Percentiles rank a stretch among this genome's conserved stretches.
Evolutionary conservation across 305 asterid species (phyloP).

Genomic region (Fraxinus baroniana): DNA sequence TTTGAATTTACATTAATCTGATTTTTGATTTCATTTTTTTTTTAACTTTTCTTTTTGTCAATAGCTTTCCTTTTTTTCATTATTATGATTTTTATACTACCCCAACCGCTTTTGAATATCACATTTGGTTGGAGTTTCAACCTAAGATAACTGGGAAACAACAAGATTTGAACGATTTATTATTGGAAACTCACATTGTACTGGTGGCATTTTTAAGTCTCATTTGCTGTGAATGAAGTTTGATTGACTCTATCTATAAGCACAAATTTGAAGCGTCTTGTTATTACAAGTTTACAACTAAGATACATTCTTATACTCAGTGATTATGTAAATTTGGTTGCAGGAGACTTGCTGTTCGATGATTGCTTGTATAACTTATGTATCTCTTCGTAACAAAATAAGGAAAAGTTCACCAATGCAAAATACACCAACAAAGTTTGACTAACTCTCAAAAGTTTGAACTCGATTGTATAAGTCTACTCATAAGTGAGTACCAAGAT

Average conservation of each 20-base stretch:
- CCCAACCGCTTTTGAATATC: background rate
- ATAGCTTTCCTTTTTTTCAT: background rate
- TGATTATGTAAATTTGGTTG: background rate
- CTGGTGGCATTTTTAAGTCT: background rate
- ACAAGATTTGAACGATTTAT: background rate
- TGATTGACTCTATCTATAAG: background rate
- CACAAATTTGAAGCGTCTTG: background rate
- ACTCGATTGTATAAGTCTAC: background rate
- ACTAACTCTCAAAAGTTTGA: background rate
- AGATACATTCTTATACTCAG: background rate
- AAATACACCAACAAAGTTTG: background rate
- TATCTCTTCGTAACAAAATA: background rate
- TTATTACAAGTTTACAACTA: background rate
- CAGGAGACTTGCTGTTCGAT: background rate
- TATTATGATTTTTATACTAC: background rate
- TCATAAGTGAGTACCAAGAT: background rate
- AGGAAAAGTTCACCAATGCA: background rate
- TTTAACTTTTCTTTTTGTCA: constrained; percentile 7
- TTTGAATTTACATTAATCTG: background rate
- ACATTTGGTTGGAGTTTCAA: background rate
- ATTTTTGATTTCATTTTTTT: background rate
- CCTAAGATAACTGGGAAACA: background rate
- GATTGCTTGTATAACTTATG: background rate
- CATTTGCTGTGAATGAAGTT: background rate
- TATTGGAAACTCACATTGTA: background rate